Conservation (phyloP, 2,329 filamentous ascomycete species). For the Zymoseptoria brevis region DNA sequence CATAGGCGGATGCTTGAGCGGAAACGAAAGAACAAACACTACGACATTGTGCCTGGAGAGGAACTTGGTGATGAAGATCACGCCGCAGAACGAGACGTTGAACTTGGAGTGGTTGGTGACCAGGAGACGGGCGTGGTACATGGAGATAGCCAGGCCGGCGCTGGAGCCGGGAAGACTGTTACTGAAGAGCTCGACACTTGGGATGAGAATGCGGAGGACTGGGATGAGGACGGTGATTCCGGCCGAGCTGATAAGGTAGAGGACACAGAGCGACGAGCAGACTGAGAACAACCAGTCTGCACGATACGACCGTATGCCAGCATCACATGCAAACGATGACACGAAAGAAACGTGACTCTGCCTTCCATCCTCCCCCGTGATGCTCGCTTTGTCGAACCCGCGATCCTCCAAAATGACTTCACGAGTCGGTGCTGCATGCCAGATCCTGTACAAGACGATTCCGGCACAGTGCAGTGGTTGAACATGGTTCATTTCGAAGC, state of each 20-base stretch:
- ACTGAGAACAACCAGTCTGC: slow-evolving; percentile 26
- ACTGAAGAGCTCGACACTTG: slow-evolving; percentile 87
- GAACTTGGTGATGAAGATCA: slow-evolving; percentile 41
- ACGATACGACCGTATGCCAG: neutral
- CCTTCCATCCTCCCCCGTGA: neutral
- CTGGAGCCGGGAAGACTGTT: slow-evolving; percentile 56
- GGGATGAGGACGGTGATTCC: slow-evolving; percentile 50
- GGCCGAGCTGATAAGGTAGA: slow-evolving; percentile 17
- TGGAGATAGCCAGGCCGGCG: slow-evolving; percentile 28
- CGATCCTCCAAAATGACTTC: neutral
- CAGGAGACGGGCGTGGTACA: slow-evolving; percentile 29
- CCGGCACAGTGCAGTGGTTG: neutral
- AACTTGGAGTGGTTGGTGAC: slow-evolving; percentile 56
- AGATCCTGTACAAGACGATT: neutral
- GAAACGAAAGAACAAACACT: slow-evolving; percentile 64
- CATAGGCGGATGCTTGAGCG: slow-evolving; percentile 93
- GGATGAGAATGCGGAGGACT: slow-evolving; percentile 75
- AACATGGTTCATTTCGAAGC: slow-evolving; percentile 17
- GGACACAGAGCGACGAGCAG: slow-evolving; percentile 36
- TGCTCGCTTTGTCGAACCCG: neutral
- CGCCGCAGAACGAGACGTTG: slow-evolving; percentile 54
- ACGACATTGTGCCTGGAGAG: slow-evolving; percentile 59
- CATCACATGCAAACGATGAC: neutral
- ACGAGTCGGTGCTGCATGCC: neutral
- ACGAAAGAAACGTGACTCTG: neutral